phyloP scores from a whole-genome alignment of 345 rosid species.

The Gossypium turneri region DNA sequence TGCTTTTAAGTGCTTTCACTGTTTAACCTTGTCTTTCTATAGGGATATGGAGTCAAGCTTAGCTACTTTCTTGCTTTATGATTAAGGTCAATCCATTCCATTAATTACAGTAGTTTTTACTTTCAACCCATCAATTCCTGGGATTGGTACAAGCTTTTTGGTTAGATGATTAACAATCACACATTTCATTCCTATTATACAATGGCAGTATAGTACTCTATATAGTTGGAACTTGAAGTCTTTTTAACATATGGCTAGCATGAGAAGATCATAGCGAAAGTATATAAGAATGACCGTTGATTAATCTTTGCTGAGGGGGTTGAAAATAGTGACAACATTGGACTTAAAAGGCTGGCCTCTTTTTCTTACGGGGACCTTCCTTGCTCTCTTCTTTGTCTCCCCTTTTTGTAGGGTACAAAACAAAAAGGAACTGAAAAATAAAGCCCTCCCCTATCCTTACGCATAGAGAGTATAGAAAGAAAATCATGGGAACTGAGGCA shows the following conservation, averaged over 20 bases:
- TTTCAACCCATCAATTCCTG: not conserved
- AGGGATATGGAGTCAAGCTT: conserved; percentile 2
- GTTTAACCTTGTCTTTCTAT: not conserved
- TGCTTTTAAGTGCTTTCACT: conserved; percentile 3
- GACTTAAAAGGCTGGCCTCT: not conserved
- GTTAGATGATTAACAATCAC: not conserved
- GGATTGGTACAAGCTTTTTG: not conserved
- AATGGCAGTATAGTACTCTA: not conserved
- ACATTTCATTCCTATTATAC: not conserved
- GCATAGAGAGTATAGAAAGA: not conserved
- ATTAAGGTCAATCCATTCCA: not conserved
- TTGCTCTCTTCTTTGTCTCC: not conserved
- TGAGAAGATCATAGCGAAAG: not conserved
- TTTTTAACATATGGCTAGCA: not conserved
- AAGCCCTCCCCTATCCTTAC: not conserved
- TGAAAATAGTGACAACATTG: not conserved
- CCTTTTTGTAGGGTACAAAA: not conserved
- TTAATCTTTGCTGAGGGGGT: not conserved
- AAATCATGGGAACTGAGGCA: conserved; percentile 29
- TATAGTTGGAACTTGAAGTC: not conserved
- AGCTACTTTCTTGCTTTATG: not conserved
- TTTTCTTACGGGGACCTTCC: not conserved
- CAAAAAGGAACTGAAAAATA: not conserved
- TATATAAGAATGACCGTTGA: not conserved
- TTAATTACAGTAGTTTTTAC: not conserved